Evolutionary conservation across 2,329 filamentous ascomycete genomes (phyloP).

Genomic region (Trichoderma koningiopsis): DNA sequence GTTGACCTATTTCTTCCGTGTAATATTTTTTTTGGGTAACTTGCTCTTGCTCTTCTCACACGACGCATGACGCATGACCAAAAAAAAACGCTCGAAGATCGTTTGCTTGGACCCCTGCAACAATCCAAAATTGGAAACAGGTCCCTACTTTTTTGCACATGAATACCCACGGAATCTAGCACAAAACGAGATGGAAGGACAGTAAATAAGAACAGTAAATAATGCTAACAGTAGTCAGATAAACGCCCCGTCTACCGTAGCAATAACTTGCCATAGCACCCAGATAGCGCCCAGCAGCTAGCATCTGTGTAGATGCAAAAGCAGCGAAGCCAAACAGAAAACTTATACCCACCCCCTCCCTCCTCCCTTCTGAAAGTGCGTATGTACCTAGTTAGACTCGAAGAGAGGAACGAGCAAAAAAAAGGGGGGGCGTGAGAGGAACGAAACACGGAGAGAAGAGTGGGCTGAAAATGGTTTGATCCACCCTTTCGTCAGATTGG

Average conservation of each 20-base stretch:
- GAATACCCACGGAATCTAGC: not conserved
- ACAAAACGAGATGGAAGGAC: not conserved
- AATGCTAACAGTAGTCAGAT: not conserved
- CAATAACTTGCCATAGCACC: not conserved
- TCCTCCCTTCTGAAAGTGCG: not conserved
- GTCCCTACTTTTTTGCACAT: not conserved
- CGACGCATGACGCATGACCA: not conserved
- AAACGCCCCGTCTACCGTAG: not conserved
- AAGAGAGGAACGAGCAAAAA: not conserved
- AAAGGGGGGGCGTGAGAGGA: conserved; percentile 1
- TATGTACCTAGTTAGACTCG: not conserved
- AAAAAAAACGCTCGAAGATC: not conserved
- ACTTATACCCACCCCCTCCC: not conserved
- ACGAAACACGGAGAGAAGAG: conserved; percentile 10
- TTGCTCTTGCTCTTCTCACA: not conserved
- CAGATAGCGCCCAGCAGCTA: not conserved
- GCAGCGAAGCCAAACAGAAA: not conserved
- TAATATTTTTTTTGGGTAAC: not conserved
- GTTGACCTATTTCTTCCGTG: not conserved
- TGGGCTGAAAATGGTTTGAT: not conserved
- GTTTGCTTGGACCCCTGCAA: not conserved
- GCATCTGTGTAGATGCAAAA: not conserved
- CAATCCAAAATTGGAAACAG: not conserved
- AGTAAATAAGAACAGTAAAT: not conserved
- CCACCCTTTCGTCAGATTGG: conserved; percentile 24